Evolutionary conservation across 306 rosid species (phyloP), one percentile per base, ranked within the genome.

Genomic region (Medicago arabica): DNA sequence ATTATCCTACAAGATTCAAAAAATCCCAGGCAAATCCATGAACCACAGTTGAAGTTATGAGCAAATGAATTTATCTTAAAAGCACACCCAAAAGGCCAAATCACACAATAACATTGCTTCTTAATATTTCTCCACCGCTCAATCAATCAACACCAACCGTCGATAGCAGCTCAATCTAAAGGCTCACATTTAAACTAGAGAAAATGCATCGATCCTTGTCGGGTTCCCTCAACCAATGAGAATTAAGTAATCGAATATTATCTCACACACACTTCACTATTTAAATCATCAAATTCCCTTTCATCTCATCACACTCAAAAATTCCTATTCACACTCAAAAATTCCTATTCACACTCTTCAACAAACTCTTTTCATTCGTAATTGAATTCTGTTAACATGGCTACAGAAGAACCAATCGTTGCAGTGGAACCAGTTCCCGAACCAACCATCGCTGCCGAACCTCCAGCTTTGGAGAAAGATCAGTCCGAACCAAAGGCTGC

Each of bases 141-240:
- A 69, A 34, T 34, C 7, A 34, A 14, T 21, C 46, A 19, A 17
- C 51, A 2, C 5, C 9, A 80, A 43, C 95, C 98, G 96, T 92
- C 9, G 87, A 87, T 84, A 17, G 25, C 6, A 39, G 0, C 2
- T 6, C 2, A 31, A 95, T 95, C 98, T 2, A 54, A 90, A 21
- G 96, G 88, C 67, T 55, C n/a, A 87, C 5, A 80, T 92, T 95
- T 68, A 95, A 95, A 90, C 55, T 77, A 67, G 38, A 0, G 15
- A 4, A 4, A 59, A 60, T n/a, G 11, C 1, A 8, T 78, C 71
- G 78, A 95, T 95, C 97, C 97, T 80, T 59, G 97, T 85, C 7
- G 49, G 50, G 57, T 57, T 16, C 54, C 21, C 0, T 57, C 41
- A 0, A 39, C 98, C 96, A 92, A 95, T 95, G 82, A 88, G 75